Evolutionary conservation across 805 yeast genomes (phyloP).

Genomic region (Kregervanrija fluxuum): DNA sequence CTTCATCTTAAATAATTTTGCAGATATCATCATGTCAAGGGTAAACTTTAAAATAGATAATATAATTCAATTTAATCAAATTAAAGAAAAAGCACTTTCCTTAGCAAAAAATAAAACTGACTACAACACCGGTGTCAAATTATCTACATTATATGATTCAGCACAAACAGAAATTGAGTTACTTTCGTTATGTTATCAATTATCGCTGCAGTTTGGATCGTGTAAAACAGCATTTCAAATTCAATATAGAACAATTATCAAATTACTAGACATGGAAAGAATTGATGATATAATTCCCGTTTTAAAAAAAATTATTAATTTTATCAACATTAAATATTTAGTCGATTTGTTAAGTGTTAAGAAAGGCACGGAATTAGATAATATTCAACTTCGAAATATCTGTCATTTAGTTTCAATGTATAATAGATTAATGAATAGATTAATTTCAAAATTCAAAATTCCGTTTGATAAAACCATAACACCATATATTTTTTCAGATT

Average conservation of each 20-base stretch:
- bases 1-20: too few species aligned
- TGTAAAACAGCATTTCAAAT: not conserved
- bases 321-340: not conserved
- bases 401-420: constrained; percentile 7
- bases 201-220: not conserved
- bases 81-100: too few species aligned
- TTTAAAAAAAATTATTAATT: not conserved
- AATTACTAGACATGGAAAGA: not conserved
- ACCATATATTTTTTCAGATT: not conserved
- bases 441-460: constrained; percentile 1
- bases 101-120: too few species aligned
- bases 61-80: too few species aligned
- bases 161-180: not conserved
- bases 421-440: constrained; percentile 7
- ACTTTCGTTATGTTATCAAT: not conserved
- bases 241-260: not conserved
- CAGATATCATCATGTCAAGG: too few species aligned
- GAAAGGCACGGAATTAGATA: constrained; percentile 3
- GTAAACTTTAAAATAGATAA: too few species aligned
- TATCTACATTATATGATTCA: too few species aligned
- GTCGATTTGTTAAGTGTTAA: constrained; percentile 11
- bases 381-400: constrained; percentile 6
- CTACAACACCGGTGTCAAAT: too few species aligned
- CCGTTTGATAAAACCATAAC: not conserved
- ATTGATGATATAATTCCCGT: not conserved